Conservation (phyloP, 306 rosid genomes). For the Prunus fruticosa region DNA sequence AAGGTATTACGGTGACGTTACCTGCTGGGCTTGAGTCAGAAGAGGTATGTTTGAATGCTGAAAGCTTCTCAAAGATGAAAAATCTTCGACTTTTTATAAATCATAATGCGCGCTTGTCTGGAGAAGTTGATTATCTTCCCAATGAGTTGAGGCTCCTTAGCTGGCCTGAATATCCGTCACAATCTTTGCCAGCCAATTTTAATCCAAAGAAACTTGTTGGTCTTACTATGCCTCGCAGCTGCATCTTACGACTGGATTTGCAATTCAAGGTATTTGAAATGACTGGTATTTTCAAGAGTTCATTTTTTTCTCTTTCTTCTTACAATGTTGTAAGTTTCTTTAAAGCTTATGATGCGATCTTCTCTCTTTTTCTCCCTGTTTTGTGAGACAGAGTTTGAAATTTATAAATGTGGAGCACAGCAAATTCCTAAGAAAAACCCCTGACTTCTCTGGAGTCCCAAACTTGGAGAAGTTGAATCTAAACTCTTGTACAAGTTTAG, state of each 20-base stretch:
- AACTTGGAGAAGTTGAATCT: neutral
- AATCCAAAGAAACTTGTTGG: no score
- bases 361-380: neutral
- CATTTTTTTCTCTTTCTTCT: neutral
- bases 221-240: no score
- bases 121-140: no score
- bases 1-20: neutral
- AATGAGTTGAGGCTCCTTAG: no score
- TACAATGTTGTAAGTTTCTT: conserved; percentile 7
- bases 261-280: no score
- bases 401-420: neutral
- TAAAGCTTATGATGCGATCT: neutral
- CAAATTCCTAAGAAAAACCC: neutral
- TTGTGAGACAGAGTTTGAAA: neutral
- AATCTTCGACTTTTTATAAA: no score
- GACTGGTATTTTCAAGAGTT: neutral
- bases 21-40: neutral
- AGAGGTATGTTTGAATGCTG: conserved; percentile 19
- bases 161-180: no score
- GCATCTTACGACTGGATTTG: no score
- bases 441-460: neutral
- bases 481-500: neutral
- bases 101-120: no score
- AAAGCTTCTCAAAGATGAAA: no score
- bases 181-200: no score